These are phyloP conservation scores for Opeltia flavorubescens DNA, from an alignment of 495 filamentous ascomycete genomes.

Conservation along the genomic window DNA sequence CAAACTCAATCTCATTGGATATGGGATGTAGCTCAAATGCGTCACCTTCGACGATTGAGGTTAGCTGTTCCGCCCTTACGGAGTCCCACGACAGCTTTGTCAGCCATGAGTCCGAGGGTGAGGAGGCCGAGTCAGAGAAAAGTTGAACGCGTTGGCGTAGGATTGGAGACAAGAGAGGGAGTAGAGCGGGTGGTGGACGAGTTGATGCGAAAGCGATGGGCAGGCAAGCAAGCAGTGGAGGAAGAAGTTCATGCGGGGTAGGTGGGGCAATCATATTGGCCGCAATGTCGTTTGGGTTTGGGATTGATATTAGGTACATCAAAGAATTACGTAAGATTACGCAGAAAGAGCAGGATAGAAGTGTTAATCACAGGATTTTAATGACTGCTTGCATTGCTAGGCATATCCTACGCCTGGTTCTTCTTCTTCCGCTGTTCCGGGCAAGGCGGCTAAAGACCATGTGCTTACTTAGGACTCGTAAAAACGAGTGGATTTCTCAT, in stretches of 20 bases:
- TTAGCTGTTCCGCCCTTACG: constrained; percentile 50
- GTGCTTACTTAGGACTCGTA: too few species aligned
- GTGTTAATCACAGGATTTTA: too few species aligned
- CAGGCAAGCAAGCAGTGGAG: constrained; percentile 72
- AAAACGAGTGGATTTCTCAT: too few species aligned
- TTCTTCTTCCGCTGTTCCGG: too few species aligned
- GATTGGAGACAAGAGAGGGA: constrained; percentile 79
- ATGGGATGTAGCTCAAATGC: constrained; percentile 78
- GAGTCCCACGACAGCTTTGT: constrained; percentile 75
- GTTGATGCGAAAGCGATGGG: constrained; percentile 69
- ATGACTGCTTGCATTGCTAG: too few species aligned
- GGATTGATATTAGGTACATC: too few species aligned
- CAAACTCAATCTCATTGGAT: constrained; percentile 77
- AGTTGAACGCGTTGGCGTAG: constrained; percentile 78
- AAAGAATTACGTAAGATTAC: too few species aligned
- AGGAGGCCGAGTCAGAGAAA: constrained; percentile 39
- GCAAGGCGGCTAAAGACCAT: too few species aligned
- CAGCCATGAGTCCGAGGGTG: constrained; percentile 69
- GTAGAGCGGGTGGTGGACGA: constrained; percentile 58
- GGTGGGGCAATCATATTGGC: constrained; percentile 48
- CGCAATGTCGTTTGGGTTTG: constrained; percentile 18
- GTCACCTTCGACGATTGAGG: constrained; percentile 47
- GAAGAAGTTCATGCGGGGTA: constrained; percentile 47
- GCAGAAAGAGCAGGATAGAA: too few species aligned
- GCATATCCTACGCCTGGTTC: too few species aligned